phyloP scores from a whole-genome alignment of 2,329 filamentous ascomycete species.

The Calonectria pteridis region DNA sequence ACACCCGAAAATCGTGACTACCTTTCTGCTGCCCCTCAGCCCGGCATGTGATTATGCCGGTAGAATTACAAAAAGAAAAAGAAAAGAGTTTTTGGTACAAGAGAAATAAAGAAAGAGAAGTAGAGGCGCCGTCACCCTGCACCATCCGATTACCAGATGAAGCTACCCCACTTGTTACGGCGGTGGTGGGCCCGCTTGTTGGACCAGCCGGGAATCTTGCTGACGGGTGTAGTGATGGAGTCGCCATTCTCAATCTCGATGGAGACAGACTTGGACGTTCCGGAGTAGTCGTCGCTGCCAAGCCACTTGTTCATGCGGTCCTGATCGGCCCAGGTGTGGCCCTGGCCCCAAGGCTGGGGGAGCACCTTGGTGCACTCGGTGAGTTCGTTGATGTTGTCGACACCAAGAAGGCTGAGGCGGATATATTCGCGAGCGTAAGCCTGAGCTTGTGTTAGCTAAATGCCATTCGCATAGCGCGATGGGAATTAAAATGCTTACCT shows the following conservation, averaged over 20 bases:
- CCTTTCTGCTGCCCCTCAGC: background rate
- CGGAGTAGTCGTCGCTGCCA: slow-evolving; percentile 42
- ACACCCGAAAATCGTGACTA: background rate
- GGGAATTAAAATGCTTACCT: slow-evolving; percentile 45
- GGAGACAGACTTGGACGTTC: slow-evolving; percentile 43
- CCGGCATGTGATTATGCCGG: background rate
- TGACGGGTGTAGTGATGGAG: slow-evolving; percentile 36
- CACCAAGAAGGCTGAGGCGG: slow-evolving; percentile 66
- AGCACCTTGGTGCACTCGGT: slow-evolving; percentile 68
- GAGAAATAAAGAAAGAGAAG: background rate
- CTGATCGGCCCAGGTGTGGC: slow-evolving; percentile 35
- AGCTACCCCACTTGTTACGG: slow-evolving; percentile 26
- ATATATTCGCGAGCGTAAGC: slow-evolving; percentile 67
- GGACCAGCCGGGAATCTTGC: slow-evolving; percentile 42
- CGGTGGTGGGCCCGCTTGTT: slow-evolving; percentile 17
- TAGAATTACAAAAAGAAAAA: background rate
- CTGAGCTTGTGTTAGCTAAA: slow-evolving; percentile 40
- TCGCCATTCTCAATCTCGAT: slow-evolving; percentile 40
- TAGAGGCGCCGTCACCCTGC: background rate
- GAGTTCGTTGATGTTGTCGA: slow-evolving; percentile 67
- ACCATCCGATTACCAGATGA: slow-evolving; percentile 7
- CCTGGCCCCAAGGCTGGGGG: slow-evolving; percentile 46
- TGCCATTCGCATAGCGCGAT: background rate
- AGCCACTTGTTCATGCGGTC: slow-evolving; percentile 44
- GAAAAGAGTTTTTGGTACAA: background rate